A percentile compares a stretch with the other conserved stretches of the same genome.
phyloP scores from a whole-genome alignment of 352 stramenopile genomes.

The Aphanomyces euteiches region DNA sequence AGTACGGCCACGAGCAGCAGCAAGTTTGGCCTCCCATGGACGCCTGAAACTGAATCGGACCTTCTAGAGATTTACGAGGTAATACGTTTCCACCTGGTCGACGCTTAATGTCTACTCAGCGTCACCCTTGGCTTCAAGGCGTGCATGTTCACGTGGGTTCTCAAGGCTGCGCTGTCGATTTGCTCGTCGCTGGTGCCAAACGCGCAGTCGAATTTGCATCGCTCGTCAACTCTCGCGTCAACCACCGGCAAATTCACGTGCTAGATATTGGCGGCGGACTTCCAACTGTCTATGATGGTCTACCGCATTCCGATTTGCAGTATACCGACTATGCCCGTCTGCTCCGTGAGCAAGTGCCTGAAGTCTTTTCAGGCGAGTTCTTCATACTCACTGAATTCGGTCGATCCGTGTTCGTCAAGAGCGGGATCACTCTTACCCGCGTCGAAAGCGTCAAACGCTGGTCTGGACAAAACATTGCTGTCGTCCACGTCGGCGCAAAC shows the following conservation, averaged over 20 bases:
- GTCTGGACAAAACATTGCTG: constrained; percentile 65
- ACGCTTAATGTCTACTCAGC: constrained; percentile 31
- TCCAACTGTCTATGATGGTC: constrained; percentile 81
- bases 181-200: constrained; percentile 75
- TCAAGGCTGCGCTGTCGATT: constrained; percentile 77
- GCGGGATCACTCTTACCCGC: constrained; percentile 75
- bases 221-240: constrained; percentile 63
- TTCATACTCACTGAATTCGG: constrained; percentile 92
- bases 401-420: constrained; percentile 81
- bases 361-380: constrained; percentile 75
- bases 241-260: constrained; percentile 58
- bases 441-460: constrained; percentile 89
- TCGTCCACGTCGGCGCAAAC: constrained; percentile 88
- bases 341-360: constrained; percentile 61
- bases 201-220: constrained; percentile 69
- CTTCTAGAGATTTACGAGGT: constrained; percentile 51
- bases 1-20: constrained; percentile 85
- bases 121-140: constrained; percentile 81
- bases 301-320: constrained; percentile 56
- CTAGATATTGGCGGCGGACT: constrained; percentile 92
- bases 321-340: constrained; percentile 78
- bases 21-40: constrained; percentile 89
- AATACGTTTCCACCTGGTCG: background rate
- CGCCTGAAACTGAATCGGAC: constrained; percentile 43
- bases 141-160: constrained; percentile 89